A percentile compares a stretch with the other conserved stretches of the same genome.
These are phyloP conservation scores for Moricandia arvensis DNA, from an alignment of 345 rosid species.

Conservation along the genomic window DNA sequence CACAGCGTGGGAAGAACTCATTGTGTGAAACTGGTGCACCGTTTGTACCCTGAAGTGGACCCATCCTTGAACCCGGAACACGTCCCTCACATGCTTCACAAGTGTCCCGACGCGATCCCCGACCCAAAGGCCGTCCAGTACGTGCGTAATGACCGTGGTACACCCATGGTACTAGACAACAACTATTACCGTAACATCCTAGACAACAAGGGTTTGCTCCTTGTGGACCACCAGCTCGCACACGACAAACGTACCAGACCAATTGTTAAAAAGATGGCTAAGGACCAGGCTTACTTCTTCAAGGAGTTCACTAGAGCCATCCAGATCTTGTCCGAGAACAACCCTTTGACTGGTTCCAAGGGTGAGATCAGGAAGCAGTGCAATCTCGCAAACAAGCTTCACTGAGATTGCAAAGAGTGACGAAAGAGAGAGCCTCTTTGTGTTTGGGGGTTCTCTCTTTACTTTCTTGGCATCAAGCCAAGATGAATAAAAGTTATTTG, in stretches of 20 bases:
- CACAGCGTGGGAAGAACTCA: conserved; percentile 98
- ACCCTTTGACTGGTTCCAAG: conserved; percentile 80
- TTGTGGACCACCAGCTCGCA: conserved; percentile 91
- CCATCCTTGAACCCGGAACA: conserved; percentile 79
- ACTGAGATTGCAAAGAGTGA: conserved; percentile 37
- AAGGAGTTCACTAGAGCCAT: conserved; percentile 90
- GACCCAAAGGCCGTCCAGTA: conserved; percentile 94
- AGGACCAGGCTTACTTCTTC: conserved; percentile 86
- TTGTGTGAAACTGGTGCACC: conserved; percentile 88
- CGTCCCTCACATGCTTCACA: conserved; percentile 82
- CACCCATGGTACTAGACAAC: conserved; percentile 92
- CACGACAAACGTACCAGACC: conserved; percentile 84
- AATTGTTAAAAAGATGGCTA: conserved; percentile 92
- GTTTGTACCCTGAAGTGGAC: conserved; percentile 87
- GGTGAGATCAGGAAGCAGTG: conserved; percentile 97
- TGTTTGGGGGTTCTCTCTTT: conserved; percentile 24
- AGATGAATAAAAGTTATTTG: conserved; percentile 18
- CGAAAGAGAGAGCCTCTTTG: conserved; percentile 20
- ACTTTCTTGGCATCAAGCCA: conserved; percentile 20
- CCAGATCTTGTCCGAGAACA: conserved; percentile 82
- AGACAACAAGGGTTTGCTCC: conserved; percentile 85
- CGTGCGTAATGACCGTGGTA: conserved; percentile 94
- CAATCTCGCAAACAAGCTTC: conserved; percentile 79
- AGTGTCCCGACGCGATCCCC: conserved; percentile 93
- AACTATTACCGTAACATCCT: conserved; percentile 91